These are phyloP conservation scores for Heterobasidion occidentale DNA, from an alignment of 1,284 basidiomycete species.

Conservation along the genomic window DNA sequence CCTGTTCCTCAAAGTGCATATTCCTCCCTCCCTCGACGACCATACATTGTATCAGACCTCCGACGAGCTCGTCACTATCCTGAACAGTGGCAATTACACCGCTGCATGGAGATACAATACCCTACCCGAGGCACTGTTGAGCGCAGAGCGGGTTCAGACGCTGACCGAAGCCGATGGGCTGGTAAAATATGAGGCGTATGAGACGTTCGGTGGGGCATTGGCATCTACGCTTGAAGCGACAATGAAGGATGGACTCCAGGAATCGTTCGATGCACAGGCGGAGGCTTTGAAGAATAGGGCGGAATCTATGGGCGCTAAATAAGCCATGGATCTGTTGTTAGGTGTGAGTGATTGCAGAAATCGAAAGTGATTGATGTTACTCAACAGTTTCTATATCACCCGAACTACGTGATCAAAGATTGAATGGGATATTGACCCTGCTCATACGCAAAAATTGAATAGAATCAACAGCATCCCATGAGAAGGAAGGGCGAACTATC, in stretches of 20 bases:
- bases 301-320: conserved; percentile 21
- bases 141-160: conserved; percentile 37
- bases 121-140: background rate
- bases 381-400: too few species aligned
- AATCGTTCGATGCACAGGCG: conserved; percentile 47
- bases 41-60: background rate
- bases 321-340: background rate
- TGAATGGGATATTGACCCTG: too few species aligned
- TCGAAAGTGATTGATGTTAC: too few species aligned
- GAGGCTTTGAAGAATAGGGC: conserved; percentile 47
- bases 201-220: conserved; percentile 48
- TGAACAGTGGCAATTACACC: conserved; percentile 1
- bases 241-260: conserved; percentile 31
- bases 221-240: conserved; percentile 49
- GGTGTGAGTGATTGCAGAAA: too few species aligned
- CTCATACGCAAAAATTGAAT: too few species aligned
- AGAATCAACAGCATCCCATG: too few species aligned
- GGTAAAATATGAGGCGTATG: conserved; percentile 59
- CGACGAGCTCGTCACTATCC: conserved; percentile 3
- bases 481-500: too few species aligned
- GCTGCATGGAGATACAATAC: conserved; percentile 5
- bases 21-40: conserved; percentile 11
- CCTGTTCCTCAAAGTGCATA: conserved; percentile 4
- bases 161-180: conserved; percentile 20
- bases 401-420: too few species aligned